A percentile compares a stretch with the other conserved stretches of the same genome.
Evolutionary conservation across 257 asterid genomes (phyloP).

Genomic region (Cordia subcordata): DNA sequence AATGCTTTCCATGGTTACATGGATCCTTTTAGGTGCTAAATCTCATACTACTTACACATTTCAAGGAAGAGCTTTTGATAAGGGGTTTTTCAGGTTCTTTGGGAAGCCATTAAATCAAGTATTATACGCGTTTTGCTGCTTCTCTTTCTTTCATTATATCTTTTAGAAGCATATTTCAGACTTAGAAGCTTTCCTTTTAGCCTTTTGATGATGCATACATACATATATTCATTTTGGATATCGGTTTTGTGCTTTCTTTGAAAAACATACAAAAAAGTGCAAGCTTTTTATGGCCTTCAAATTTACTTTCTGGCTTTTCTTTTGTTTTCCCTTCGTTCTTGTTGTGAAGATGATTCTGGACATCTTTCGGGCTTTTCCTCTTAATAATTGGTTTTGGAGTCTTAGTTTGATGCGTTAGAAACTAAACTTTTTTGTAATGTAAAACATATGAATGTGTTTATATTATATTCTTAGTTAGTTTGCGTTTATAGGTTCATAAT

Average conservation of each 20-base stretch:
- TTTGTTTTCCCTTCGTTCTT: too few species aligned
- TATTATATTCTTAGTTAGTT: constrained; percentile 4
- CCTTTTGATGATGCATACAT: too few species aligned
- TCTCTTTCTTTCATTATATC: neutral
- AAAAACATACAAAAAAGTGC: too few species aligned
- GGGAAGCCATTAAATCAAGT: neutral
- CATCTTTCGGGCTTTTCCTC: neutral
- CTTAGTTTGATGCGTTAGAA: neutral
- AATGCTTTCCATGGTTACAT: too few species aligned
- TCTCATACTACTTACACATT: neutral
- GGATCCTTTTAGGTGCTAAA: neutral
- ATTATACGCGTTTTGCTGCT: too few species aligned
- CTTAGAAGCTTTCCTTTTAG: too few species aligned
- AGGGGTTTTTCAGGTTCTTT: neutral
- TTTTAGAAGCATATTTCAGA: neutral
- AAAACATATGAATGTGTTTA: constrained; percentile 1
- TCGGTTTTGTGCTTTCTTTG: too few species aligned
- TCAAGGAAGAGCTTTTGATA: neutral
- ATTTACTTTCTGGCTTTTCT: too few species aligned
- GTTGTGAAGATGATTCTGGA: too few species aligned
- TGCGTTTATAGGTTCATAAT: constrained; percentile 15
- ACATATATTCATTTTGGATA: too few species aligned
- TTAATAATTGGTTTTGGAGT: neutral
- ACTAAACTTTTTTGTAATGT: neutral
- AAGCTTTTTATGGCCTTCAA: too few species aligned